Base-by-base conservation (phyloP, 371 early-diverging fungal genomes). In the Vairimorpha necatrix region DNA sequence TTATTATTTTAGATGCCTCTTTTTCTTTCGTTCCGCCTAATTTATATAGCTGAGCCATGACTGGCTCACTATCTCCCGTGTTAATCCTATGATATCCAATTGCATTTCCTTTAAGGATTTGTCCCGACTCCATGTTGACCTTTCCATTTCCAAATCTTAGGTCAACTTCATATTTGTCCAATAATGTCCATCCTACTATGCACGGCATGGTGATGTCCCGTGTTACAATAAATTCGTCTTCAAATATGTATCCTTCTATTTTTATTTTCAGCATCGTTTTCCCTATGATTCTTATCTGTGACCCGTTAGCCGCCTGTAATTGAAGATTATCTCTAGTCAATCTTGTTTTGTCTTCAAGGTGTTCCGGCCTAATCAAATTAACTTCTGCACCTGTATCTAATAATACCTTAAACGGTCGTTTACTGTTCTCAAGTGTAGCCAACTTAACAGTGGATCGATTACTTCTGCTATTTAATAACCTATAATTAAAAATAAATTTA, bases 401-500 rank as follows among this genome's bases (percentile, higher is more conserved):
- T 34, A 63, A 36, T 38, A 18, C 18, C 9, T 36, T 36, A 63
- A 63, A 20, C n/a, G n/a, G n/a, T n/a, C n/a, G 18, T 33, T 63
- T 36, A 7, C n/a, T n/a, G n/a, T n/a, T 26, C 20, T 63, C 63
- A 7, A n/a, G 7, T 18, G 39, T 9, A 1, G 34, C n/a, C n/a
- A n/a, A n/a, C n/a, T n/a, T n/a, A n/a, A n/a, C n/a, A n/a, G 16
- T 14, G 60, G 32, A 9, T 6, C 32, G 9, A 30, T 60, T 26
- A 60, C 60, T 26, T 2, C 22, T 14, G 60, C 28, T 20, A 13
- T 30, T 32, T n/a, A 7, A 14, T 28, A 11, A 60, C n/a, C 26
- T 33, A 14, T n/a, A n/a, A 18, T 60, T 60, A 14, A 60, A 60
- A 60, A 60, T 54, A 33, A 60, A 60, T 60, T 60, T 60, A 60